A percentile compares a stretch with the other conserved stretches of the same genome.
These are phyloP conservation scores for Galeopsis tetrahit DNA, from an alignment of 257 asterid species.

Conservation along the genomic window DNA sequence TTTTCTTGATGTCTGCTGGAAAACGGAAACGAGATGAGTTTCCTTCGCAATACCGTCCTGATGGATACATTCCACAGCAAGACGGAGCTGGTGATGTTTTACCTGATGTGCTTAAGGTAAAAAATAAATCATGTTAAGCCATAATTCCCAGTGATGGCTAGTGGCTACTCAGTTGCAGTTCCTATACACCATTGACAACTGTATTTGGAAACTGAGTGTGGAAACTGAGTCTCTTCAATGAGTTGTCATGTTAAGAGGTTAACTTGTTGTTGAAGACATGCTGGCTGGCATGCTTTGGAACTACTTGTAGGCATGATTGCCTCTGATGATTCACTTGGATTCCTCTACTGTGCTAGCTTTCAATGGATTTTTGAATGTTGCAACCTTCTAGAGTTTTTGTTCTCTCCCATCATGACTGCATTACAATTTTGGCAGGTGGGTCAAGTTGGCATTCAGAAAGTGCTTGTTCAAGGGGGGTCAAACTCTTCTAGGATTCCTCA, in stretches of 20 bases:
- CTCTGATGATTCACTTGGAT: slow-evolving; percentile 13
- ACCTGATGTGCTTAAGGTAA: slow-evolving; percentile 59
- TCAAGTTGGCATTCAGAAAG: slow-evolving; percentile 43
- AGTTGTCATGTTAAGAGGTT: not conserved
- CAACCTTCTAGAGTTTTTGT: slow-evolving; percentile 11
- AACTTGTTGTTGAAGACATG: slow-evolving; percentile 22
- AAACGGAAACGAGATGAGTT: slow-evolving; percentile 87
- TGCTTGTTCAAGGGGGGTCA: slow-evolving; percentile 40
- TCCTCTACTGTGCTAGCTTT: slow-evolving; percentile 22
- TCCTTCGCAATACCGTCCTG: slow-evolving; percentile 63
- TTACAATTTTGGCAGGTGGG: slow-evolving; percentile 48
- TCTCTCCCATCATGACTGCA: not conserved
- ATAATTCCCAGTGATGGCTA: slow-evolving; percentile 1
- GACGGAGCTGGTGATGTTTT: slow-evolving; percentile 83
- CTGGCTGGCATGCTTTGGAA: slow-evolving; percentile 7
- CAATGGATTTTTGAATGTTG: slow-evolving; percentile 12
- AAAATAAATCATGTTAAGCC: not conserved
- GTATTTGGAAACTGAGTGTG: not conserved
- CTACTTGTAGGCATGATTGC: slow-evolving; percentile 18
- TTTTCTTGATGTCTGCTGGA: slow-evolving; percentile 68
- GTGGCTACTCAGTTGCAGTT: not conserved
- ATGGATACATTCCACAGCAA: slow-evolving; percentile 94
- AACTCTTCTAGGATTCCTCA: slow-evolving; percentile 63
- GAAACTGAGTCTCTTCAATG: slow-evolving; percentile 16
- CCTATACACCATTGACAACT: not conserved